Evolutionary conservation across 148 eudicot genomes (phyloP).

Genomic region (Spergularia bocconei): DNA sequence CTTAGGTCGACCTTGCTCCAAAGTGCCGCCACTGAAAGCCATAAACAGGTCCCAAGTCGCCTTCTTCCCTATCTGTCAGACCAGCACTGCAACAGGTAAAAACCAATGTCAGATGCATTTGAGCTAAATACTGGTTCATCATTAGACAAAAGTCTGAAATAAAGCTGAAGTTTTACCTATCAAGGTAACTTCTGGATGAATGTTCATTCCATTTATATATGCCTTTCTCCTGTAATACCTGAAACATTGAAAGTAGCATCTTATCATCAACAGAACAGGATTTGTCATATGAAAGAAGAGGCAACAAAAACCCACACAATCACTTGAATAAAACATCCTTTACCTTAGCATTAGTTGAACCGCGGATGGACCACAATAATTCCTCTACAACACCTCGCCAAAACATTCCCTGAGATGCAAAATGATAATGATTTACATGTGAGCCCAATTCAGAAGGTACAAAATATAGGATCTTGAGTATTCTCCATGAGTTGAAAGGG

Average conservation of each 20-base stretch:
- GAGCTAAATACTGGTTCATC: not conserved
- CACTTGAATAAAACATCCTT: not conserved
- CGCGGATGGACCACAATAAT: conserved; percentile 92
- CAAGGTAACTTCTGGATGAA: conserved; percentile 81
- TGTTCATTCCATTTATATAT: conserved; percentile 82
- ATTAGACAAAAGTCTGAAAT: not conserved
- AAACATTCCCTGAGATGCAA: conserved; percentile 57
- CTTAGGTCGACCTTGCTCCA: conserved; percentile 67
- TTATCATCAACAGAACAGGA: not conserved
- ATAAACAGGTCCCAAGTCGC: conserved; percentile 85
- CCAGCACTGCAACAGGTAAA: conserved; percentile 54
- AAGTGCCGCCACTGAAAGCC: conserved; percentile 96
- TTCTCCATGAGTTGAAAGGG: not conserved
- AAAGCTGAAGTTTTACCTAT: conserved; percentile 33
- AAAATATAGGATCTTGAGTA: conserved; percentile 7
- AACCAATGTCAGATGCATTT: conserved; percentile 9
- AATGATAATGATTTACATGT: conserved; percentile 12
- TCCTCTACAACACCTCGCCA: conserved; percentile 97
- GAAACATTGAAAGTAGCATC: conserved; percentile 4
- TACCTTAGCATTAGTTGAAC: conserved; percentile 94
- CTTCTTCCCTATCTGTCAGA: conserved; percentile 73
- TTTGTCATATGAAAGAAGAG: not conserved
- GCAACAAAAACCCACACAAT: not conserved
- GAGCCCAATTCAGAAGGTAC: conserved; percentile 1
- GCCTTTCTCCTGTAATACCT: conserved; percentile 77